Conservation (phyloP, 2,329 filamentous ascomycete genomes). For the Nothophaeocryptopus gaeumannii region DNA sequence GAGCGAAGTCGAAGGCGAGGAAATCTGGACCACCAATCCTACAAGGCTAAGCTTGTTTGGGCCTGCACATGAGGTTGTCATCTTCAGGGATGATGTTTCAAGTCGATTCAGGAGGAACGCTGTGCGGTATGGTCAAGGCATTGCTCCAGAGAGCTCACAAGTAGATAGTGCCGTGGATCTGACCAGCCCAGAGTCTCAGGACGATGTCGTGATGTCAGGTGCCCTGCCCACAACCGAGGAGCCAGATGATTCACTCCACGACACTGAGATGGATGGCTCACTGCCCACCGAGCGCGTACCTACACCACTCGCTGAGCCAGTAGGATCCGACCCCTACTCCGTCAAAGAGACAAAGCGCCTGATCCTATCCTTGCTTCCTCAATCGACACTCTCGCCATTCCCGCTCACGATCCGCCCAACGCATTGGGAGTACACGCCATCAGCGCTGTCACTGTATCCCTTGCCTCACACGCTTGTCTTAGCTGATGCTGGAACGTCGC, state of each 20-base stretch:
- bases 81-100: constrained; percentile 85
- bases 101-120: constrained; percentile 73
- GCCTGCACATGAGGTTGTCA: constrained; percentile 77
- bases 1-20: constrained; percentile 62
- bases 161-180: constrained; percentile 4
- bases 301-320: constrained; percentile 5
- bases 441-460: constrained; percentile 78
- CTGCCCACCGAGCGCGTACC: constrained; percentile 9
- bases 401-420: constrained; percentile 74
- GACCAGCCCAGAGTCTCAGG: constrained; percentile 14
- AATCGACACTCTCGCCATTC: constrained; percentile 86
- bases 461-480: constrained; percentile 80
- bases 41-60: constrained; percentile 80
- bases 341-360: constrained; percentile 45
- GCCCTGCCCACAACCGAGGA: constrained; percentile 28
- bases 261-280: constrained; percentile 17
- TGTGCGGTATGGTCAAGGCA: constrained; percentile 62
- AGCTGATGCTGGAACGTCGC: constrained; percentile 74
- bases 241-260: constrained; percentile 5
- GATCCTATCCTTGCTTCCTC: constrained; percentile 87
- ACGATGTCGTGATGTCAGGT: constrained; percentile 32
- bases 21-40: constrained; percentile 87
- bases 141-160: constrained; percentile 28
- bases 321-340: constrained; percentile 19
- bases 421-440: constrained; percentile 80